These are phyloP conservation scores for Fomitopsis betulina DNA, from an alignment of 1,284 basidiomycete species.

Conservation along the genomic window DNA sequence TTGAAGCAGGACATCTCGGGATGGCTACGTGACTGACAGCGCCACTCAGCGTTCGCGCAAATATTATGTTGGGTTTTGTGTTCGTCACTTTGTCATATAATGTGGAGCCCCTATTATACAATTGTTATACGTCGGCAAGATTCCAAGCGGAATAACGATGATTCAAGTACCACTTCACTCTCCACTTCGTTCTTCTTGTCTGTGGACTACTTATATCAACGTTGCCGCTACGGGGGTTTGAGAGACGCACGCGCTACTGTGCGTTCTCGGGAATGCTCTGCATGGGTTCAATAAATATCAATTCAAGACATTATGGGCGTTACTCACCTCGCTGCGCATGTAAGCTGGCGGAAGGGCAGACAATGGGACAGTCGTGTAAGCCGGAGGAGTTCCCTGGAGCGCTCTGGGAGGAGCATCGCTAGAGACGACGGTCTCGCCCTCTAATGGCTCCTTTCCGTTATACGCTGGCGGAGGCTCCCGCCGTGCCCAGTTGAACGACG, in stretches of 20 bases:
- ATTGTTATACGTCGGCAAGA: neutral
- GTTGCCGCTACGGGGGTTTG: neutral
- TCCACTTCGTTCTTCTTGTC: neutral
- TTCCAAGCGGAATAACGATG: too few relatives aligned
- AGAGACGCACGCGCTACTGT: neutral
- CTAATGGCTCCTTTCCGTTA: neutral
- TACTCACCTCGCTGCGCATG: neutral
- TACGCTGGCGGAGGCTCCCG: neutral
- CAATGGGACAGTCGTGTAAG: neutral
- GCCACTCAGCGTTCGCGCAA: too few relatives aligned
- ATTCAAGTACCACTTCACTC: too few relatives aligned
- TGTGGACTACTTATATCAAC: neutral
- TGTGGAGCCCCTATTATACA: neutral
- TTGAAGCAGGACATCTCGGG: too few relatives aligned
- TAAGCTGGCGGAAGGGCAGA: neutral
- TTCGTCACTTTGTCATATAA: neutral
- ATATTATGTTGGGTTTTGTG: too few relatives aligned
- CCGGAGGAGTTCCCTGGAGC: neutral
- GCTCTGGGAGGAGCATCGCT: neutral
- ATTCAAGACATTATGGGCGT: neutral
- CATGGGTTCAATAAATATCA: neutral
- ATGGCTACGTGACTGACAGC: too few relatives aligned
- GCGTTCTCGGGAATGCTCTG: neutral
- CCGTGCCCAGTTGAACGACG: neutral
- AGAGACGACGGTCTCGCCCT: neutral